Conservation (phyloP, 129 eudicot species). For the Arctium minus region DNA sequence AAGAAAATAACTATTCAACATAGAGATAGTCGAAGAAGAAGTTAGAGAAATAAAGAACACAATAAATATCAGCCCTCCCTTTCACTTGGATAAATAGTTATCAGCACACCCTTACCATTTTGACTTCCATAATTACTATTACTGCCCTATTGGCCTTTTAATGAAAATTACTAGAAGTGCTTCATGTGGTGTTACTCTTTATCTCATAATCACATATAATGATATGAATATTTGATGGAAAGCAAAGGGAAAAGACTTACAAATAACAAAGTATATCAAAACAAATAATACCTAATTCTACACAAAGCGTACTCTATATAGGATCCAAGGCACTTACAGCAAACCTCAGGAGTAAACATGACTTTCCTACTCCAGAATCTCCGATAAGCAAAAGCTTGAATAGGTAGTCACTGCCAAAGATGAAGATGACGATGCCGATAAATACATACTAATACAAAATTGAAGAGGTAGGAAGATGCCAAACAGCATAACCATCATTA, state of each 20-base stretch:
- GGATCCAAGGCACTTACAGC: constrained; percentile 36
- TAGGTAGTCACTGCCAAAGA: constrained; percentile 39
- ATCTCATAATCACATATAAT: not conserved
- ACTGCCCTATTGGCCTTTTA: not conserved
- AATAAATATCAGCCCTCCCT: not conserved
- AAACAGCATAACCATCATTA: not conserved
- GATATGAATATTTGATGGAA: not conserved
- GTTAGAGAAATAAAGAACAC: not conserved
- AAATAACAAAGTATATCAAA: not conserved
- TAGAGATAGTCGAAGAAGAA: not conserved
- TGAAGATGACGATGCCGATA: not conserved
- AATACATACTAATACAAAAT: not conserved
- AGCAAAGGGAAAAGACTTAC: not conserved
- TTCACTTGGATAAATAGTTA: not conserved
- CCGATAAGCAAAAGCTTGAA: constrained; percentile 49
- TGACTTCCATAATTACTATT: not conserved
- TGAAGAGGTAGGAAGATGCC: not conserved
- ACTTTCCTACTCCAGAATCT: constrained; percentile 48
- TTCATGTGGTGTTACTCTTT: not conserved
- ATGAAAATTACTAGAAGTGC: not conserved
- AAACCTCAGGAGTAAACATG: constrained; percentile 46
- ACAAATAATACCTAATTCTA: not conserved
- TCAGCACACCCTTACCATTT: not conserved
- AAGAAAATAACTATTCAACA: not conserved
- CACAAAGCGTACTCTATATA: not conserved